These are phyloP conservation scores for Schizophyllum commune DNA, from an alignment of 1,284 basidiomycete genomes.

Conservation along the genomic window DNA sequence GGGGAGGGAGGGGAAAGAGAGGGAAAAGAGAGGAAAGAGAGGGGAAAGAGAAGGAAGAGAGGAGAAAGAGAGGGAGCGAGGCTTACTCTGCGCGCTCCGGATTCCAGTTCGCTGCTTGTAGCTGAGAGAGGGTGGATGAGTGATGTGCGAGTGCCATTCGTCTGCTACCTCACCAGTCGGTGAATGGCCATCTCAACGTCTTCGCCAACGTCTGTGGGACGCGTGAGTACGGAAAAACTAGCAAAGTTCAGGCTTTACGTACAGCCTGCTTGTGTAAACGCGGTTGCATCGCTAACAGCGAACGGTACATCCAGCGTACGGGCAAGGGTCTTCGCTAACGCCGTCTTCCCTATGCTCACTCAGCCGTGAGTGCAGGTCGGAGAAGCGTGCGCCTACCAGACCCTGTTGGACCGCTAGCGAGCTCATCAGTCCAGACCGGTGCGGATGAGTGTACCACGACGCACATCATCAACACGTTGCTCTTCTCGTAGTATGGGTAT, in stretches of 20 bases:
- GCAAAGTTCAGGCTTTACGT: not conserved
- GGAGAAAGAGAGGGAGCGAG: too few relatives aligned
- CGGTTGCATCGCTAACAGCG: constrained; percentile 80
- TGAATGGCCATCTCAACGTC: constrained; percentile 90
- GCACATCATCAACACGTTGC: constrained; percentile 85
- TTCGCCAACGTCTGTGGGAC: constrained; percentile 67
- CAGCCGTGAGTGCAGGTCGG: not conserved
- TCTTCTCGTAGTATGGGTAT: constrained; percentile 70
- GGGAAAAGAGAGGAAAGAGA: constrained; percentile 2
- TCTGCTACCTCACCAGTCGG: constrained; percentile 48
- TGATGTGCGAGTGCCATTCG: not conserved
- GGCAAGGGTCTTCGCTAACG: constrained; percentile 80
- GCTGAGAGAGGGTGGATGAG: constrained; percentile 19
- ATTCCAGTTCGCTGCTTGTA: constrained; percentile 85
- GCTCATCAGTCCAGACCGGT: constrained; percentile 1
- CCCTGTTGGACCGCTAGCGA: constrained; percentile 67
- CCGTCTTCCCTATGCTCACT: constrained; percentile 63
- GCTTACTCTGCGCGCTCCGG: constrained; percentile 66
- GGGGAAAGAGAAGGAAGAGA: not conserved
- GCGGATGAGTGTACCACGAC: constrained; percentile 16
- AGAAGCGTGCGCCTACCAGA: constrained; percentile 43
- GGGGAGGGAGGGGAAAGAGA: too few relatives aligned
- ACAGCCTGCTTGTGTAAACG: constrained; percentile 46
- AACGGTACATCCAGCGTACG: constrained; percentile 87
- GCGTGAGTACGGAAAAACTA: not conserved